Conservation (phyloP, 257 asterid genomes). For the Solanum lycopersicoides region DNA sequence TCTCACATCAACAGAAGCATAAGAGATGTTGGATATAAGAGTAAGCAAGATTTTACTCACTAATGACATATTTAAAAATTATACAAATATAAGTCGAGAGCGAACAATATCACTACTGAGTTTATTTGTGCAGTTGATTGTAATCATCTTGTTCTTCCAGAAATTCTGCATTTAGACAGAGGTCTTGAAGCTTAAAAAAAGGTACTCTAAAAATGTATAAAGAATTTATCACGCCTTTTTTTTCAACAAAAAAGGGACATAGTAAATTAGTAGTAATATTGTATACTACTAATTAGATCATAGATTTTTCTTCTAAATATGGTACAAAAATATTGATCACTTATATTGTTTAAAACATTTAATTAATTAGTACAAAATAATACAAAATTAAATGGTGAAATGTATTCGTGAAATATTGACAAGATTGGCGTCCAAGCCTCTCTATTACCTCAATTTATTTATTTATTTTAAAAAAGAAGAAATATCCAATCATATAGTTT, state of each 20-base stretch:
- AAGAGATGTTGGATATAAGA: too few relatives aligned
- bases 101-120: too few relatives aligned
- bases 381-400: neutral
- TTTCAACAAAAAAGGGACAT: neutral
- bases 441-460: neutral
- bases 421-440: neutral
- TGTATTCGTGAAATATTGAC: neutral
- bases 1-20: too few relatives aligned
- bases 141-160: neutral
- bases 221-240: neutral
- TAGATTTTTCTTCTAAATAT: neutral
- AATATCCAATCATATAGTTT: neutral
- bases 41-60: neutral
- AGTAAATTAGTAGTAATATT: neutral
- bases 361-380: neutral
- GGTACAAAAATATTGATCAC: neutral
- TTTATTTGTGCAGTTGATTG: neutral
- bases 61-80: too few relatives aligned
- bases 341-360: neutral
- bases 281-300: neutral
- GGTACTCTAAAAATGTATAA: neutral
- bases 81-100: neutral
- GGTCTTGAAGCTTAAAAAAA: neutral
- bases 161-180: neutral
- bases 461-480: neutral